A percentile compares a stretch with the other conserved stretches of the same genome.
Evolutionary conservation across 2,329 filamentous ascomycete genomes (phyloP).

Genomic region (Pyrenophora graminea): DNA sequence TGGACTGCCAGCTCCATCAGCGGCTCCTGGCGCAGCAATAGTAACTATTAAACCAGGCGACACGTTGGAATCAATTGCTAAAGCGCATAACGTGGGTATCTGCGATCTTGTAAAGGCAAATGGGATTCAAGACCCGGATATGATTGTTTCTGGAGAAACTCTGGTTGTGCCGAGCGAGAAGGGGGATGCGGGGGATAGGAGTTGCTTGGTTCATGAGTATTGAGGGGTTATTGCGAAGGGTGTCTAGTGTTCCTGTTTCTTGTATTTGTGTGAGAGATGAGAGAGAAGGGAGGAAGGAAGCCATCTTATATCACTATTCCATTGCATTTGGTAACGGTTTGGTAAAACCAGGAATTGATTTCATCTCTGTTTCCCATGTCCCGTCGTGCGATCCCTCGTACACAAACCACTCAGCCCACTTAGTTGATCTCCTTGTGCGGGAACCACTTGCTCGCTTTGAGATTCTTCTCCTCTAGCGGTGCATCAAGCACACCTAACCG

Average conservation of each 20-base stretch:
- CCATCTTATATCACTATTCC: background rate
- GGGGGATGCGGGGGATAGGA: no score
- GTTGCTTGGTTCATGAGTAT: no score
- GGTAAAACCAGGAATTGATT: no score
- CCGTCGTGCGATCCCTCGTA: no score
- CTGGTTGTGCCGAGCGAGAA: no score
- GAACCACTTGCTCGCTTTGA: slow-evolving; percentile 51
- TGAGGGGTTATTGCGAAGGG: no score
- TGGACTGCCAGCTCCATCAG: background rate
- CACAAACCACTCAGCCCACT: background rate
- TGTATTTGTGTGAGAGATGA: no score
- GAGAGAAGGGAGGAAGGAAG: no score
- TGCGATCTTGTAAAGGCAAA: slow-evolving; percentile 1
- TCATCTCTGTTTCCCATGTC: no score
- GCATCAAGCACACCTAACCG: slow-evolving; percentile 77
- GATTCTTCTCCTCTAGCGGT: slow-evolving; percentile 74
- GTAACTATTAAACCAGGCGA: background rate
- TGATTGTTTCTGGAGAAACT: no score
- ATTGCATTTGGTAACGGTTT: background rate
- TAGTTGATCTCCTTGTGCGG: slow-evolving; percentile 50
- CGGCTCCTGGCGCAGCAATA: background rate
- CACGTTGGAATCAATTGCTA: background rate
- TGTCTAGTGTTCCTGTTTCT: no score
- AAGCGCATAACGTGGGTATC: background rate
- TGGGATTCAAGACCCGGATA: no score